Evolutionary conservation across 2,329 filamentous ascomycete species (phyloP), one percentile per base, ranked within the genome.

Genomic region (Epichloe brachyelytri): DNA sequence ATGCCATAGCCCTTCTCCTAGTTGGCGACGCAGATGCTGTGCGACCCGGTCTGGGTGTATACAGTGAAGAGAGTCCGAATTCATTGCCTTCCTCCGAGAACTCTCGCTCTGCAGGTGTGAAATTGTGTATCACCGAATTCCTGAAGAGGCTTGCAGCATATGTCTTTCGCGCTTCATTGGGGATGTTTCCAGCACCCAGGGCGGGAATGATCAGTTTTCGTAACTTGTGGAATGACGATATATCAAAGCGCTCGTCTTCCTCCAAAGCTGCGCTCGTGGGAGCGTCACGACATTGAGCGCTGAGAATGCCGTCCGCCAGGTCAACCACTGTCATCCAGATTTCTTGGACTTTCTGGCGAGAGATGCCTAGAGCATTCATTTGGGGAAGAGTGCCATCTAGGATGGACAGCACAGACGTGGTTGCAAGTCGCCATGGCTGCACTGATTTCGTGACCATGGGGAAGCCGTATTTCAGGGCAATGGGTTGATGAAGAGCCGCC

Each of bases 381-480:
- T 80, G 77, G 0, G 80, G 75, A 1, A 95, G 69, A 0, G 83
- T 79, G 1, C 80, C 74, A 50, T 80, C 73, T 0, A 95, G 68
- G 17, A 96, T 76, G 3, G 78, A 74, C 17, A 95, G 69, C 1
- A 79, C 76, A 0, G 84, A 81, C 4, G 77, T 80, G 0, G 87
- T 94, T 3, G 89, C 87, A 49, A 85, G 81, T 54, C 80, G 82
- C 93, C 93, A 98, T 0, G 90, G 76, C 48, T 82, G 77, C 0
- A 77, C 72, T 14, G 80, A 79, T 61, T 84, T 89, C 15, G 86
- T 87, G 52, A 82, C 77, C 14, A 82, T 79, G 5, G 78, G 72
- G 68, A 89, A 95, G 44, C 74, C 72, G 63, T 97, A 97, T 62
- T 96, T 97, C 22, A 88, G 76, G 2, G 73, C 66, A 48, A 97